Base-by-base conservation (phyloP, 805 yeast genomes). In the Metschnikowia aberdeeniae region DNA sequence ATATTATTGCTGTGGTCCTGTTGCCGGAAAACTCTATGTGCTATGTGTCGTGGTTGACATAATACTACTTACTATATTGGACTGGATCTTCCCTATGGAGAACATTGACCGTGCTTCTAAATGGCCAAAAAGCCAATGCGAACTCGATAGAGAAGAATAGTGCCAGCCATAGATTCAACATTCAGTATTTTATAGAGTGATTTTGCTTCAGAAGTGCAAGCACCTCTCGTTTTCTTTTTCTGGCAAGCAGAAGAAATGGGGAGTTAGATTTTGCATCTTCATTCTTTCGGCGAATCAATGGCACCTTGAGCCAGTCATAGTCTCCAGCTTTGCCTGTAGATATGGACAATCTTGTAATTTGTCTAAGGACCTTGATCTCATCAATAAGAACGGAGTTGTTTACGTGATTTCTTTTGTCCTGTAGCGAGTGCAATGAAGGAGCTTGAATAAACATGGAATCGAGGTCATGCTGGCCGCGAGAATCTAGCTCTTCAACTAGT, bases 1-100 rank as follows among this genome's bases (percentile, higher is more conserved):
- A 43, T 82, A 82, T 55, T 84, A 86, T 59, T 73, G 74, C 36
- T 80, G 89, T 58, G 90, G 90, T 0, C 75, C 83, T 0, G 84
- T 95, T 80, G 95, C 96, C 0, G 97, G 96, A 1, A 80, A 83
- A 51, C 72, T 93, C 45, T 90, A 82, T 62, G 84, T 86, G 0
- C 62, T 93, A 27, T 86, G 95, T 59, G 82, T 82, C 17, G 80
- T 89, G 20, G 88, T 88, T 3, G 98, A 93, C 66, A 75, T 84
- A 28, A 72, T 89, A 39, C 52, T 93, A 3, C 76, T 73, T 44
- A 63, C 72, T 32, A 40, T 88, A 2, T 67, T 93, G 49, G 93
- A 89, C 53, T 79, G 80, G 76, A 58, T 80, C 36, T 84, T 76
- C 56, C 98, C 98, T 0, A 67, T 74, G 13, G 72, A 68, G 1